These are phyloP conservation scores for Colletotrichum falcatum DNA, from an alignment of 2,329 filamentous ascomycete species.

Conservation along the genomic window DNA sequence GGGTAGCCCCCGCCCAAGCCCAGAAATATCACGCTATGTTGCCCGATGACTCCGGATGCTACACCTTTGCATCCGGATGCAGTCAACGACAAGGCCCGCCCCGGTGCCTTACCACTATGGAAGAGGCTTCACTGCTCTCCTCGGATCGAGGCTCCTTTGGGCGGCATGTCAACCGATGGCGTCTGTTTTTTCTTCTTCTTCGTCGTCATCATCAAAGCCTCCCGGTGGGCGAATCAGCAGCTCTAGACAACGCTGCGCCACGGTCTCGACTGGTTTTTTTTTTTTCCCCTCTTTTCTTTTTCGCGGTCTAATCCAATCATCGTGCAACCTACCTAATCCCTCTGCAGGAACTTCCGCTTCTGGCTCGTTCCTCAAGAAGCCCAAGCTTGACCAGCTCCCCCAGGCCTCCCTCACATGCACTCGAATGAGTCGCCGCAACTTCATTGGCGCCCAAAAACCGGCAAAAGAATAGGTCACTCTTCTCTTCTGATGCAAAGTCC, in stretches of 20 bases:
- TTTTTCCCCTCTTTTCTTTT: neutral
- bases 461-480: neutral
- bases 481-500: neutral
- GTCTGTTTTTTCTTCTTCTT: neutral
- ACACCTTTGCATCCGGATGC: conserved; percentile 18
- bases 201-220: neutral
- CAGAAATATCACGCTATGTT: conserved; percentile 15
- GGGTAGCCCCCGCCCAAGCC: conserved; percentile 3
- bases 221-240: neutral
- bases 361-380: neutral
- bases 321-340: neutral
- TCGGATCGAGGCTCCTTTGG: conserved; percentile 8
- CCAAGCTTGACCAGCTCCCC: neutral
- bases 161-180: neutral
- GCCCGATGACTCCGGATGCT: conserved; percentile 20
- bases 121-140: neutral
- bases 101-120: neutral
- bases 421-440: neutral
- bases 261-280: neutral
- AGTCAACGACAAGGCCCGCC: conserved; percentile 6
- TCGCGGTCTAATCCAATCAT: conserved; percentile 6
- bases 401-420: neutral
- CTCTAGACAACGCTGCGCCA: neutral
- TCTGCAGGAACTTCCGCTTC: neutral
- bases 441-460: neutral